phyloP scores from a whole-genome alignment of 169 alveolate species.

The Plasmodium falciparum region DNA sequence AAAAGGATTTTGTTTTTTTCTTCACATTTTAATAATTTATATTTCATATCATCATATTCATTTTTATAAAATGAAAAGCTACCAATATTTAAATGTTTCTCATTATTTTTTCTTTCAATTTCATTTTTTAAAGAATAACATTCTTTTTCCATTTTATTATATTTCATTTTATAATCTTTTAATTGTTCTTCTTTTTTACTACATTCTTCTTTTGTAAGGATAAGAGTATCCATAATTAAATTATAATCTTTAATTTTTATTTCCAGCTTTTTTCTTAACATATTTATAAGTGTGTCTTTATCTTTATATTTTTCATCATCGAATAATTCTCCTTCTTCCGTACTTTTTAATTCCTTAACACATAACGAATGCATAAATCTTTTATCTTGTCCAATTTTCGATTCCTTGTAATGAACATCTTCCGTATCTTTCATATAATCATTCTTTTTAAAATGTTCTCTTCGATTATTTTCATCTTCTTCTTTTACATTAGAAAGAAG shows the following conservation, averaged over 20 bases:
- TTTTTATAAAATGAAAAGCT: slow-evolving; percentile 24
- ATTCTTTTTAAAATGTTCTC: too few relatives aligned
- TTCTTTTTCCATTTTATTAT: slow-evolving; percentile 31
- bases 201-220: slow-evolving; percentile 63
- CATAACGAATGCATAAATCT: slow-evolving; percentile 19
- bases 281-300: slow-evolving; percentile 35
- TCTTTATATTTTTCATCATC: slow-evolving; percentile 13
- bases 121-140: slow-evolving; percentile 29
- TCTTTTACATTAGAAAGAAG: too few relatives aligned
- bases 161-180: slow-evolving; percentile 18
- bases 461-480: too few relatives aligned
- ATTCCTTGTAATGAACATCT: not conserved
- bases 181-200: slow-evolving; percentile 15
- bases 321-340: slow-evolving; percentile 36
- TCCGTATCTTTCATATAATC: too few relatives aligned
- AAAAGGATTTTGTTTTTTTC: slow-evolving; percentile 27
- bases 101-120: slow-evolving; percentile 19
- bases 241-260: slow-evolving; percentile 54
- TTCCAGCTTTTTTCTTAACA: slow-evolving; percentile 38
- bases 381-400: not conserved
- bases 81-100: slow-evolving; percentile 8
- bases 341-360: slow-evolving; percentile 43
- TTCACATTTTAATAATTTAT: slow-evolving; percentile 22
- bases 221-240: slow-evolving; percentile 43
- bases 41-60: slow-evolving; percentile 52